Conservation (phyloP, 129 eudicot genomes). For the Arctium lappa region DNA sequence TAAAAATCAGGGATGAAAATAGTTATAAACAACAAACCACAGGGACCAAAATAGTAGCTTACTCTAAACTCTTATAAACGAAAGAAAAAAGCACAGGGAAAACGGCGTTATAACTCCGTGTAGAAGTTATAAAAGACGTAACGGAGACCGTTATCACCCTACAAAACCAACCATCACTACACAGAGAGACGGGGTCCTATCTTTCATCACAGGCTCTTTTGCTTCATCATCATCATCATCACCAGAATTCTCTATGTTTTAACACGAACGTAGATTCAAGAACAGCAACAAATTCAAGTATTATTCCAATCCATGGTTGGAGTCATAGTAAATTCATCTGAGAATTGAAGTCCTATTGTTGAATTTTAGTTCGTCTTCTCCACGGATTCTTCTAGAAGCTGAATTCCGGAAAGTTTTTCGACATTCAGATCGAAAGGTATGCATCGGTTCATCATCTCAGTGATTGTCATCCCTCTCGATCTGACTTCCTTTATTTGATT, state of each 20-base stretch:
- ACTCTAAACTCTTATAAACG: too few species aligned
- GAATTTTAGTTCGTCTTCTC: neutral
- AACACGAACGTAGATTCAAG: constrained; percentile 7
- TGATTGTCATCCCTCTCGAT: constrained; percentile 9
- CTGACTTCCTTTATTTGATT: neutral
- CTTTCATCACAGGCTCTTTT: constrained; percentile 2
- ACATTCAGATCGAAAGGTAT: constrained; percentile 26
- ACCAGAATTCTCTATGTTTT: neutral
- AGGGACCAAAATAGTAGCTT: too few species aligned
- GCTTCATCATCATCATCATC: neutral
- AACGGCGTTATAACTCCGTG: constrained; percentile 26
- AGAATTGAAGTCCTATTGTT: neutral
- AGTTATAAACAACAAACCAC: too few species aligned
- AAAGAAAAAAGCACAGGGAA: neutral
- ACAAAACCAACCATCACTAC: constrained; percentile 16
- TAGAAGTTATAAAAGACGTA: constrained; percentile 19
- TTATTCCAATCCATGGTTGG: neutral
- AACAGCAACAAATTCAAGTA: constrained; percentile 3
- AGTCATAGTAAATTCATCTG: neutral
- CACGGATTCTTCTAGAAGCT: neutral
- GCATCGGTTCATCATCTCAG: constrained; percentile 1
- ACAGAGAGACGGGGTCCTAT: neutral
- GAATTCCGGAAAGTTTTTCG: neutral
- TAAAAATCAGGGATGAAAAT: too few species aligned
- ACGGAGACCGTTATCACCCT: constrained; percentile 23